A percentile compares a stretch with the other conserved stretches of the same genome.
phyloP scores from a whole-genome alignment of 306 rosid genomes.

The Amphicarpaea edgeworthii region DNA sequence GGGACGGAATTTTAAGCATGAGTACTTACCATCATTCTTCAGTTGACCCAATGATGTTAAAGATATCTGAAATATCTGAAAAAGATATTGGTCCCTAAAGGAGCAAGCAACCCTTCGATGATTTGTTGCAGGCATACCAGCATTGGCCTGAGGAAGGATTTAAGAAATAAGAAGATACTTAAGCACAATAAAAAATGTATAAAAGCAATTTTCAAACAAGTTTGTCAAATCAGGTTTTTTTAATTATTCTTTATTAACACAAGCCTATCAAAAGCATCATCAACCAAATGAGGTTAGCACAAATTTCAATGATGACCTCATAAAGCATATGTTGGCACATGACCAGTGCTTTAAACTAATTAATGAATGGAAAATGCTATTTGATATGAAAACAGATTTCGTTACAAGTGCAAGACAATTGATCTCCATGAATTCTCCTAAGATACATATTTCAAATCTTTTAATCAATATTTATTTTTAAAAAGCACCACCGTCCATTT shows the following conservation, averaged over 20 bases:
- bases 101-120: conserved; percentile 98
- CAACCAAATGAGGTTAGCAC: background rate
- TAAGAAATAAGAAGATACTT: conserved; percentile 39
- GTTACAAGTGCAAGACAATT: too few relatives aligned
- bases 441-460: too few relatives aligned
- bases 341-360: conserved; percentile 10
- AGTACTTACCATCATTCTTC: conserved; percentile 81
- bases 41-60: conserved; percentile 86
- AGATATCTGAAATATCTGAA: conserved; percentile 93
- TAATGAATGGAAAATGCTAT: too few relatives aligned
- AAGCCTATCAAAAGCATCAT: background rate
- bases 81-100: conserved; percentile 93
- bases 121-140: conserved; percentile 90
- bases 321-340: background rate
- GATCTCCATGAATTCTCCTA: too few relatives aligned
- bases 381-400: too few relatives aligned
- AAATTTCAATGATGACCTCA: conserved; percentile 12
- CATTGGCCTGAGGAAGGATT: conserved; percentile 74
- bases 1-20: background rate
- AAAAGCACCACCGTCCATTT: too few relatives aligned
- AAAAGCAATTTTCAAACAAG: background rate
- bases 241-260: background rate
- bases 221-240: background rate
- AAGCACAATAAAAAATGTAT: conserved; percentile 21
- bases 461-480: too few relatives aligned